Conservation (phyloP, 2,329 filamentous ascomycete species). For the Microdochium bolleyi region DNA sequence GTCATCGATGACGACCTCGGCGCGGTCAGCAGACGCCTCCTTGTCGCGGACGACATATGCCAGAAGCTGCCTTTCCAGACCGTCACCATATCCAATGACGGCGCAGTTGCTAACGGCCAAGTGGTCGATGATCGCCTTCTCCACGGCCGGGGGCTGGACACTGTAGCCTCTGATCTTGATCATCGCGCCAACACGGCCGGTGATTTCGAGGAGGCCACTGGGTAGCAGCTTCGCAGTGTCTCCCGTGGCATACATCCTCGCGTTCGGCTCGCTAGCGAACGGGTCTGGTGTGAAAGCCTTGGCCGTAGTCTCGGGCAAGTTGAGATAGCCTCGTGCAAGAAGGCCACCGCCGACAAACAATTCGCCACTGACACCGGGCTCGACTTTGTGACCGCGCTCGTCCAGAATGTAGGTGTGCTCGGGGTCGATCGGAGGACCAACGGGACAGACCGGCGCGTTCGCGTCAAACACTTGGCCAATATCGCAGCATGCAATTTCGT, state of each 20-base stretch:
- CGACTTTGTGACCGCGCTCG: conserved; percentile 57
- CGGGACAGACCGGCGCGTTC: conserved; percentile 61
- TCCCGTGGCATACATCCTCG: conserved; percentile 68
- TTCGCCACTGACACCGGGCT: conserved; percentile 58
- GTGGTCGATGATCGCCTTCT: conserved; percentile 62
- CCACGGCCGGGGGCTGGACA: conserved; percentile 68
- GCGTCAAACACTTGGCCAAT: conserved; percentile 59
- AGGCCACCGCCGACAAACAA: conserved; percentile 68
- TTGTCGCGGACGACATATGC: conserved; percentile 68
- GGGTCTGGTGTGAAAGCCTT: conserved; percentile 62
- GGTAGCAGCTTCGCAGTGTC: conserved; percentile 61
- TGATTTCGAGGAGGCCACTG: conserved; percentile 65
- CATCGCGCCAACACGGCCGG: conserved; percentile 69
- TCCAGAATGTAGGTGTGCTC: conserved; percentile 66
- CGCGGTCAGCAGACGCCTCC: conserved; percentile 48
- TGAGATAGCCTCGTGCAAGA: conserved; percentile 70
- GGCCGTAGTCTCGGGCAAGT: conserved; percentile 69
- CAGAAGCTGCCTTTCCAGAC: conserved; percentile 65
- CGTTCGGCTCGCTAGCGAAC: conserved; percentile 49
- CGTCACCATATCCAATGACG: conserved; percentile 67
- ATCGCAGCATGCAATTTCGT: conserved; percentile 72
- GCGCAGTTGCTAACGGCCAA: conserved; percentile 65
- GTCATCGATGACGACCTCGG: conserved; percentile 58
- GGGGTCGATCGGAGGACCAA: conserved; percentile 61
- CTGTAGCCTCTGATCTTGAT: conserved; percentile 76